Base-by-base conservation (phyloP, 768 basidiomycete genomes). In the Panaeolus papilionaceus region DNA sequence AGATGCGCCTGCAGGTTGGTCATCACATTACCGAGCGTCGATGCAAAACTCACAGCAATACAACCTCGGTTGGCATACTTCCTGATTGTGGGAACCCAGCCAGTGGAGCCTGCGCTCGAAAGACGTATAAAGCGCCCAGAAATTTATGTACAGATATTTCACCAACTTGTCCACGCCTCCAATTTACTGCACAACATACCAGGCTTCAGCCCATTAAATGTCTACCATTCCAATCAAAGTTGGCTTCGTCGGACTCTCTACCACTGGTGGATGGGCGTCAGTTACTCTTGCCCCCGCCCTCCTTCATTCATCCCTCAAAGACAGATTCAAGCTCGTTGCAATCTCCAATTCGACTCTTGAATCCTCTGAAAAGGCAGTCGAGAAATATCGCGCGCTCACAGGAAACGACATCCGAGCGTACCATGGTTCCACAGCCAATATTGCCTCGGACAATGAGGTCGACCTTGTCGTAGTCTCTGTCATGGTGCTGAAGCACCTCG, bases 401-500 rank as follows among this genome's bases (percentile, higher is more conserved):
- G 75, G 74, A 1, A 70, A 74, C 42, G 45, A 67, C 1, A 74
- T 82, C 63, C 79, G 78, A 58, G 70, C 76, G 0, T 83, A 79
- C 67, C 71, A 77, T 49, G 81, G 81, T 6, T 67, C 70, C 23
- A 70, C 76, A 14, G 67, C 73, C 2, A 42, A 68, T 14, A 74
- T 83, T 37, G 78, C 79, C 0, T 64, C 67, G 1, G 81, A 83
- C 63, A 73, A 76, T 0, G 75, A 82, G 20, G 76, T 83, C 23
- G 80, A 81, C 63, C 66, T 83, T n/a, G 76, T 83, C 28, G 77
- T 72, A 0, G 77, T 81, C 1, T 63, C 78, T 14, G 79, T 84
- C 23, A 79, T 76, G 66, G 72, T 76, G n/a, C 68, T 71, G 12
- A 20, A 62, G 1, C 82, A 83, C 68, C 75, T 73, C 38, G 71